Evolutionary conservation across 495 filamentous ascomycete genomes (phyloP).

Genomic region (Xylaria bambusicola): DNA sequence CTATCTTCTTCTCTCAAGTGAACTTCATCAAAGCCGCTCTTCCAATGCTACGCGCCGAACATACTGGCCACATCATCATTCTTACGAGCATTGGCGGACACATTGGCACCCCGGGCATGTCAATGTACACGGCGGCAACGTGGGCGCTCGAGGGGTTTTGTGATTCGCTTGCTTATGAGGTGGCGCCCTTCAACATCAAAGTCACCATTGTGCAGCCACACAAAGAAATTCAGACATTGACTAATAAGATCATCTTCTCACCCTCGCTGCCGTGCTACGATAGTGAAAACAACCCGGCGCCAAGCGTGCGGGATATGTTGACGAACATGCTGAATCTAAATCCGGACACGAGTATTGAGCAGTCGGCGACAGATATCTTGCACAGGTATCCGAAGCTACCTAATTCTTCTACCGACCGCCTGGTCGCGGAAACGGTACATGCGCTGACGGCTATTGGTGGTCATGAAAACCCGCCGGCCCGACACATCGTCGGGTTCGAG

Average conservation of each 20-base stretch:
- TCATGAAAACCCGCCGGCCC: conserved; percentile 91
- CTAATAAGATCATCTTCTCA: conserved; percentile 80
- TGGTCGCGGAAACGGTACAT: conserved; percentile 87
- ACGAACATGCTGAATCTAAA: conserved; percentile 66
- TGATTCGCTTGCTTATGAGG: conserved; percentile 94
- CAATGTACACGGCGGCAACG: conserved; percentile 86
- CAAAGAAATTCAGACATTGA: conserved; percentile 79
- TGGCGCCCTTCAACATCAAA: conserved; percentile 96
- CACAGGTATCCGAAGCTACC: conserved; percentile 73
- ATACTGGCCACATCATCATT: conserved; percentile 85
- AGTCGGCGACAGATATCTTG: conserved; percentile 55
- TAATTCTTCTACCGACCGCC: conserved; percentile 60
- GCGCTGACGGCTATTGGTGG: conserved; percentile 89
- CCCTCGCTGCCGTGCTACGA: conserved; percentile 75
- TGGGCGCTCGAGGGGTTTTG: conserved; percentile 99
- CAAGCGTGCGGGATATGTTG: conserved; percentile 77
- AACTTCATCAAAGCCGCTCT: conserved; percentile 93
- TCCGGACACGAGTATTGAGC: conserved; percentile 54
- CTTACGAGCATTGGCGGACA: conserved; percentile 88
- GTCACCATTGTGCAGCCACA: conserved; percentile 90
- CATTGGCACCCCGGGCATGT: conserved; percentile 88
- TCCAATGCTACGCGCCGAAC: conserved; percentile 74
- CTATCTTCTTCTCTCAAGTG: conserved; percentile 89
- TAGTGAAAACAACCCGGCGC: conserved; percentile 72
- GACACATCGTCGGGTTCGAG: conserved; percentile 93